These are phyloP conservation scores for Raphidocelis subcapitata DNA, from an alignment of 139 green algal species.

Conservation along the genomic window DNA sequence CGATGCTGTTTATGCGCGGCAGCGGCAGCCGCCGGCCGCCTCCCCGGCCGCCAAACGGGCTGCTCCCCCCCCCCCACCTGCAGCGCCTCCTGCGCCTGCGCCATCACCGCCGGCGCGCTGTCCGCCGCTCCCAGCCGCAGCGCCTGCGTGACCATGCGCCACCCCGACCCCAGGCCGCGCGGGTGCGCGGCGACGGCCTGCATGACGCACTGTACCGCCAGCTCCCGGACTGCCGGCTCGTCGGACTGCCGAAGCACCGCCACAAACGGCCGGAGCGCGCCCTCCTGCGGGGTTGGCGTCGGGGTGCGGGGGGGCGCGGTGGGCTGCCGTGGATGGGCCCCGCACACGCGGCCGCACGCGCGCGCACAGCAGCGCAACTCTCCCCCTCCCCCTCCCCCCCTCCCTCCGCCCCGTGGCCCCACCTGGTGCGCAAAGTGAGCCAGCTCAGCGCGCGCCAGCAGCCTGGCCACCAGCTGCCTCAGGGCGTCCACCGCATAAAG, in stretches of 20 bases:
- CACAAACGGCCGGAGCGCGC: conserved; percentile 89
- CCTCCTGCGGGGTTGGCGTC: conserved; percentile 57
- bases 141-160: conserved; percentile 57
- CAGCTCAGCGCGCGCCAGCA: conserved; percentile 78
- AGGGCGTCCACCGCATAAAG: conserved; percentile 77
- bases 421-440: conserved; percentile 70
- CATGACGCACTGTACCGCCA: conserved; percentile 74
- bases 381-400: background rate
- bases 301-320: background rate
- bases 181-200: conserved; percentile 45
- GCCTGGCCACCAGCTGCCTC: conserved; percentile 64
- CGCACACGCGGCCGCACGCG: background rate
- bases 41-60: no score
- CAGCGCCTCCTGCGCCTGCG: conserved; percentile 60
- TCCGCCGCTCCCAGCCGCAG: conserved; percentile 61
- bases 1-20: background rate
- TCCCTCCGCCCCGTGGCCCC: background rate
- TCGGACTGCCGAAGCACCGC: conserved; percentile 77
- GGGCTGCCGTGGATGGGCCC: background rate
- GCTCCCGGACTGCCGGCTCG: conserved; percentile 67
- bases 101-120: conserved; percentile 41
- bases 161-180: conserved; percentile 60
- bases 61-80: conserved; percentile 38
- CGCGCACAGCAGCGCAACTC: background rate
- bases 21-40: no score